A percentile compares a stretch with the other conserved stretches of the same genome.
phyloP scores from a whole-genome alignment of 2,329 filamentous ascomycete genomes.

The Fusarium hostae region DNA sequence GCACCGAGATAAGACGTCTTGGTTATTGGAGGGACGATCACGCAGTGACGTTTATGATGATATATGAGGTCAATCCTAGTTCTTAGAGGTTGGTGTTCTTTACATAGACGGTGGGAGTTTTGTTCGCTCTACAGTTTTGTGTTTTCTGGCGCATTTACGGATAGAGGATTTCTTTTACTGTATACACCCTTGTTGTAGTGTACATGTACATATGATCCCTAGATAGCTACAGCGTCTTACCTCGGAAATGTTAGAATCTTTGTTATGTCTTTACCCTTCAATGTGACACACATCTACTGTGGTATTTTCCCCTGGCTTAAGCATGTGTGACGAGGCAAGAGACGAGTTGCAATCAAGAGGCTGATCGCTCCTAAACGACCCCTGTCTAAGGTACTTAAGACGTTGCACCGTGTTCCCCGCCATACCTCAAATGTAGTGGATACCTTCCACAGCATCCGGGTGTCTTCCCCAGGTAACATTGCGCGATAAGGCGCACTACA shows the following conservation, averaged over 20 bases:
- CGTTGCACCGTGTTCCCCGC: constrained; percentile 20
- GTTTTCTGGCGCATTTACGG: constrained; percentile 2
- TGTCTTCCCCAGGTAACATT: constrained; percentile 14
- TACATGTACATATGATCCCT: constrained; percentile 3
- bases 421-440: neutral
- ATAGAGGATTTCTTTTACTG: constrained; percentile 5
- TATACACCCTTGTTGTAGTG: constrained; percentile 19
- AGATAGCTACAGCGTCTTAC: neutral
- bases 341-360: neutral
- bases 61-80: constrained; percentile 26
- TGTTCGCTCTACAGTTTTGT: constrained; percentile 1
- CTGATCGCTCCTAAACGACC: constrained; percentile 1
- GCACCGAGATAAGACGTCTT: constrained; percentile 34
- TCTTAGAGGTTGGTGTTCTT: constrained; percentile 24
- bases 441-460: constrained; percentile 13
- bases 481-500: constrained; percentile 28
- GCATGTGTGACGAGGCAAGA: constrained; percentile 18
- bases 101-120: constrained; percentile 35
- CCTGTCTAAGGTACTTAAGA: neutral
- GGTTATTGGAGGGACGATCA: constrained; percentile 31
- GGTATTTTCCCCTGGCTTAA: constrained; percentile 1
- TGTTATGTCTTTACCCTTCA: constrained; percentile 11
- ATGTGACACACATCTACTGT: constrained; percentile 17
- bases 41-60: constrained; percentile 36
- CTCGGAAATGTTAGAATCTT: neutral